Percentiles rank a stretch among this genome's conserved stretches.
Evolutionary conservation across 2,329 filamentous ascomycete genomes (phyloP).

Genomic region (Juglanconis juglandina): DNA sequence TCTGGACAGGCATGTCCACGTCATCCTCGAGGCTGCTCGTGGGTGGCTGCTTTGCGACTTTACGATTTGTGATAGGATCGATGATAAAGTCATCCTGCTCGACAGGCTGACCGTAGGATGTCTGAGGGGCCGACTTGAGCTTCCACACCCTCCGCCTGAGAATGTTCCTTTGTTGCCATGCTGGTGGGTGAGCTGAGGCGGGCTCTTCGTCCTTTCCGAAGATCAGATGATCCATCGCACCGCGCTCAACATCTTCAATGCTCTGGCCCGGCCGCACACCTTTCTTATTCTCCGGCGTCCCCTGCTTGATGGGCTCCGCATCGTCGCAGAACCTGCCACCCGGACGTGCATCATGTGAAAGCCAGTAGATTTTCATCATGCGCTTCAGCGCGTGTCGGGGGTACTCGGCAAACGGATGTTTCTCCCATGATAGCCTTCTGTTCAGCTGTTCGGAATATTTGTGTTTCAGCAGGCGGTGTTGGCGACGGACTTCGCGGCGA

Average conservation of each 20-base stretch:
- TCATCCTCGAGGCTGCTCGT: conserved; percentile 20
- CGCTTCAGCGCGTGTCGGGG: conserved; percentile 37
- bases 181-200: neutral
- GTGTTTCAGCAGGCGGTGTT: conserved; percentile 40
- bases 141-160: neutral
- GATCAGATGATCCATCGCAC: conserved; percentile 42
- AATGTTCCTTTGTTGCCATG: neutral
- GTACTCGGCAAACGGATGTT: conserved; percentile 32
- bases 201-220: conserved; percentile 22
- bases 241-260: conserved; percentile 43
- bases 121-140: neutral
- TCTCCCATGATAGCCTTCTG: conserved; percentile 45
- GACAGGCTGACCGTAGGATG: conserved; percentile 3
- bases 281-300: conserved; percentile 33
- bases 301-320: conserved; percentile 31
- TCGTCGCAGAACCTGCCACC: conserved; percentile 33
- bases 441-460: conserved; percentile 44
- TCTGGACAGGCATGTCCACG: conserved; percentile 26
- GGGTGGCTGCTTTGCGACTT: conserved; percentile 32
- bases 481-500: conserved; percentile 42
- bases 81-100: conserved; percentile 40
- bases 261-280: conserved; percentile 38
- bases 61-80: conserved; percentile 59
- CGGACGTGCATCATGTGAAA: conserved; percentile 25
- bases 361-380: conserved; percentile 39